Evolutionary conservation across 768 basidiomycete genomes (phyloP), one percentile per base, ranked within the genome.

Genomic region (Hortiboletus flavorubellus): DNA sequence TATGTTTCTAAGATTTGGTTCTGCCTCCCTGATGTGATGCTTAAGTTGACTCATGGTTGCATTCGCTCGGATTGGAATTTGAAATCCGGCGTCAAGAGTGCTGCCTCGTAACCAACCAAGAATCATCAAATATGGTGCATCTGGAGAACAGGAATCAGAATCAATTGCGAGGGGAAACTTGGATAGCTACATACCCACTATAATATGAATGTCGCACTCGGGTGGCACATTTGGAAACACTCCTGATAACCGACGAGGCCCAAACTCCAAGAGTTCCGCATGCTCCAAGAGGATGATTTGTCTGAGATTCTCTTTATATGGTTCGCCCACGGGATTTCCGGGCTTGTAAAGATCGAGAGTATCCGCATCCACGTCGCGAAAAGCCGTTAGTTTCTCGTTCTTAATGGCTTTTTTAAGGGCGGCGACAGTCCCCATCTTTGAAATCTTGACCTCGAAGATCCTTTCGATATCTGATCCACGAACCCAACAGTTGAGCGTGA

Each of bases 391-490:
- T 0, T 49, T 55, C 51, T 38, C 5, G 30, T 40, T 40, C 50
- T 50, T 63, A 2, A 59, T 52, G 31, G 7, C 45, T 29, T 45
- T 1, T 35, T 41, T 56, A 8, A 59, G 52, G 21, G 15, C 15
- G 6, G 10, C 5, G 34, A 54, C 33, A 23, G n/a, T 52, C 39
- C 39, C 6, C 4, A 37, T 51, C 2, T 18, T 48, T 2, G 44
- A 29, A 37, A 60, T 57, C 16, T 60, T 29, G 45, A 62, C 53
- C 6, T 45, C 5, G 29, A 45, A 30, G 8, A 45, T 16, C 16
- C 5, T 18, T 14, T 6, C 10, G 16, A 12, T 2, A 46, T 18
- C 18, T 11, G 7, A 0, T 8, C 33, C 33, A 37, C 21, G 21
- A 21, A 21, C 21, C 21, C 21, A 21, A 21, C 21, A 21, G 21